Evolutionary conservation across 805 yeast genomes (phyloP).

Genomic region (Nakazawaea molendinolei): DNA sequence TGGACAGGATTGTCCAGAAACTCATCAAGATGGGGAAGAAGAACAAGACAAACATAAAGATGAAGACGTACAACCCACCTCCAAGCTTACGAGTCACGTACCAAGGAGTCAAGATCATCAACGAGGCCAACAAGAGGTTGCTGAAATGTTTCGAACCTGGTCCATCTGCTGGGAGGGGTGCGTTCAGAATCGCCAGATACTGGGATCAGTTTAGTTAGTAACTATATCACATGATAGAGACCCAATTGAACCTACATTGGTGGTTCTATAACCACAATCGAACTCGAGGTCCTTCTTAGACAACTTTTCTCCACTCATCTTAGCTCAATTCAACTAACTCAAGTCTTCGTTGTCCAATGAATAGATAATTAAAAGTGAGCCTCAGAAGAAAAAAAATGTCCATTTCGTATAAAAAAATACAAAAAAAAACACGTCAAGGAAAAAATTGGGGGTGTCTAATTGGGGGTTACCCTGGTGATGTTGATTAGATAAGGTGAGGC

Average conservation of each 20-base stretch:
- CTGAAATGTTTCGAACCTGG: slow-evolving; percentile 75
- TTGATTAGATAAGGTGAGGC: too few species aligned
- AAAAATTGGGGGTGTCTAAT: too few species aligned
- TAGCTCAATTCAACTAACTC: too few species aligned
- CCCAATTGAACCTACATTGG: slow-evolving; percentile 28
- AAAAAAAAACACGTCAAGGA: too few species aligned
- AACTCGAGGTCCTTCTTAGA: slow-evolving; percentile 13
- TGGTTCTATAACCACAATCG: slow-evolving; percentile 46
- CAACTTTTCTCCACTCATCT: too few species aligned
- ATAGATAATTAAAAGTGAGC: too few species aligned
- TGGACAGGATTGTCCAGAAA: slow-evolving; percentile 75
- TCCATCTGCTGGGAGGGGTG: slow-evolving; percentile 88
- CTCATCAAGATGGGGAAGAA: slow-evolving; percentile 71
- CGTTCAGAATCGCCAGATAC: slow-evolving; percentile 75
- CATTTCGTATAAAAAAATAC: too few species aligned
- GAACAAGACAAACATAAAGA: slow-evolving; percentile 48
- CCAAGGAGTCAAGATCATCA: slow-evolving; percentile 53
- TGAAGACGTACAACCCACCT: slow-evolving; percentile 61
- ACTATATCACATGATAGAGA: background rate
- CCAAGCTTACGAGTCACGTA: slow-evolving; percentile 60
- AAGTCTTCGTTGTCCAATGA: too few species aligned
- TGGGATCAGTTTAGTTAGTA: slow-evolving; percentile 10
- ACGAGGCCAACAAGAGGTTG: slow-evolving; percentile 45
- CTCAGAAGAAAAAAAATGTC: too few species aligned
- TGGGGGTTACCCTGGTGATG: too few species aligned